phyloP scores from a whole-genome alignment of 2,329 filamentous ascomycete genomes.

The Xylariaceae sp. region DNA sequence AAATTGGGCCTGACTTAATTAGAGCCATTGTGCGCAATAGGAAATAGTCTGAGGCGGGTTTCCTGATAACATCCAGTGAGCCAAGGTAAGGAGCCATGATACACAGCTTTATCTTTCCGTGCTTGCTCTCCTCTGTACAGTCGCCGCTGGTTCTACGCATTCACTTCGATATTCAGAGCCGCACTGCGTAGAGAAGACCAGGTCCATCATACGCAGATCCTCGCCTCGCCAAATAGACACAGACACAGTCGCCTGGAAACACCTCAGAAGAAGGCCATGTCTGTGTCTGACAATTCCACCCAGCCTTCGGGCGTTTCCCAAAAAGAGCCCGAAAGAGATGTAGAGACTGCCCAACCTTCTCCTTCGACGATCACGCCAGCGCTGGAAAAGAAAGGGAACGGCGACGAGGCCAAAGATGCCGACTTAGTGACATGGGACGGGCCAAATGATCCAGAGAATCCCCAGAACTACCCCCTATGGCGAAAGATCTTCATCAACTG shows the following conservation, averaged over 20 bases:
- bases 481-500: conserved; percentile 14
- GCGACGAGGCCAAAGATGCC: conserved; percentile 4
- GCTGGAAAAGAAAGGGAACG: conserved; percentile 1
- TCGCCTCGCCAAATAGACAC: background rate
- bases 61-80: no score
- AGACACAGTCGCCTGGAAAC: background rate
- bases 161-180: background rate
- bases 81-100: background rate
- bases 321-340: background rate
- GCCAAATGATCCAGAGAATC: conserved; percentile 16
- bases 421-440: conserved; percentile 18
- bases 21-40: no score
- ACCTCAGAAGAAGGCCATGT: background rate
- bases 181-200: background rate
- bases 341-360: background rate
- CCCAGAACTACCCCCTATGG: conserved; percentile 12
- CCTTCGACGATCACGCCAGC: background rate
- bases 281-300: background rate
- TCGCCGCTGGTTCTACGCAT: background rate
- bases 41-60: no score
- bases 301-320: background rate
- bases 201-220: background rate
- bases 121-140: background rate
- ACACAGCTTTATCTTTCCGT: background rate
- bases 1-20: background rate